A percentile compares a stretch with the other conserved stretches of the same genome.
These are phyloP conservation scores for Solanum rostratum DNA, from an alignment of 257 asterid species.

Conservation along the genomic window DNA sequence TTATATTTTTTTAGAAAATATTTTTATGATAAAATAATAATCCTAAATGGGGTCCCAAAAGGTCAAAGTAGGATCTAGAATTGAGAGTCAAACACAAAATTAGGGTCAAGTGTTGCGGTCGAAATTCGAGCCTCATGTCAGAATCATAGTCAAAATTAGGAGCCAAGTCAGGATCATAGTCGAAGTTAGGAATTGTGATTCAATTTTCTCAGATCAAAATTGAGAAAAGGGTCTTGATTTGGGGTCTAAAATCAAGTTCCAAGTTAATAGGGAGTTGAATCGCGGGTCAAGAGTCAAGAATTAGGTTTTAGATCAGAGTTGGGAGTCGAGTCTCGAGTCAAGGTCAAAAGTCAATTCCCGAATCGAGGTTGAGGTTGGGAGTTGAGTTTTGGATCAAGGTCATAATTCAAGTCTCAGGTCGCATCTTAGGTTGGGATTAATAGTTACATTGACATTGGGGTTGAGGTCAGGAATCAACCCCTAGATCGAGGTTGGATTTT, in stretches of 20 bases:
- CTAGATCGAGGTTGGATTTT: neutral
- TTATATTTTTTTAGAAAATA: too few species aligned
- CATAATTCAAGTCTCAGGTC: neutral
- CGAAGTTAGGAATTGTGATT: too few species aligned
- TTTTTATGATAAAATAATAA: too few species aligned
- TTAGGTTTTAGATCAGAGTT: neutral
- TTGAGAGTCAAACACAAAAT: too few species aligned
- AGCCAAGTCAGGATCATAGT: too few species aligned
- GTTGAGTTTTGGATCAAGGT: neutral
- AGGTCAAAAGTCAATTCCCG: neutral
- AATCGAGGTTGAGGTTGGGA: neutral
- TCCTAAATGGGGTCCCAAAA: too few species aligned
- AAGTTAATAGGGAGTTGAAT: too few species aligned
- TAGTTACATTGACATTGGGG: neutral
- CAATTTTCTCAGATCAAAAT: too few species aligned
- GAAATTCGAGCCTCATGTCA: too few species aligned
- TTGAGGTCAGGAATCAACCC: neutral
- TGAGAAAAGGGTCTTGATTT: neutral
- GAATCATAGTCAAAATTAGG: too few species aligned
- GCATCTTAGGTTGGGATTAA: neutral
- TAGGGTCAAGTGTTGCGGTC: too few species aligned
- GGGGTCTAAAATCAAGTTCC: neutral
- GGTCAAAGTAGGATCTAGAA: too few species aligned
- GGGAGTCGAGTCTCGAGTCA: neutral
- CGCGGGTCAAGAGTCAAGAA: neutral